phyloP scores from a whole-genome alignment of 2,329 filamentous ascomycete species.

The Fusarium fujikuroi region DNA sequence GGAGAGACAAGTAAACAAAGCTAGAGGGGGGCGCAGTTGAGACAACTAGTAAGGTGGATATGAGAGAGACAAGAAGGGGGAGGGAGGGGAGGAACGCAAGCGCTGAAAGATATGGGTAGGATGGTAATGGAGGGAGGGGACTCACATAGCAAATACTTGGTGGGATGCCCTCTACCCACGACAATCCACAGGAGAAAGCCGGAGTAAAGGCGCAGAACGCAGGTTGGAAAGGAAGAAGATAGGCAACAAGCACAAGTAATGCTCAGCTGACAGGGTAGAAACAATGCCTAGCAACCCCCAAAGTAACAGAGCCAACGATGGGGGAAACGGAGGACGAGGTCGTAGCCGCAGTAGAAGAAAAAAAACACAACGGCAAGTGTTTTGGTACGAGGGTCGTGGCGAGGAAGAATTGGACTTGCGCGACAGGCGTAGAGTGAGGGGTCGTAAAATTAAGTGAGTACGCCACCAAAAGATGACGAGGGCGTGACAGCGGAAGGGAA shows the following conservation, averaged over 20 bases:
- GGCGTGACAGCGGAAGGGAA: constrained; percentile 40
- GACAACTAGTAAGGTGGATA: constrained; percentile 24
- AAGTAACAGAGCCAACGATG: constrained; percentile 32
- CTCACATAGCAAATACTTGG: constrained; percentile 57
- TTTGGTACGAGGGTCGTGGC: constrained; percentile 42
- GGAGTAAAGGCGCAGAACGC: constrained; percentile 55
- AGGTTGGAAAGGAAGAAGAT: constrained; percentile 25
- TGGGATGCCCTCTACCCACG: constrained; percentile 57
- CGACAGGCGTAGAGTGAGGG: constrained; percentile 41
- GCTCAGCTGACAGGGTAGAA: constrained; percentile 32
- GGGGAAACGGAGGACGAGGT: constrained; percentile 39
- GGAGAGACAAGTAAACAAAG: constrained; percentile 33
- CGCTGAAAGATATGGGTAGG: constrained; percentile 29
- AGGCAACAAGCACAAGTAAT: constrained; percentile 26
- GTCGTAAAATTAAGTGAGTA: constrained; percentile 39
- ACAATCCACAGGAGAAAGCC: constrained; percentile 58
- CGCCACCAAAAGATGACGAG: constrained; percentile 43
- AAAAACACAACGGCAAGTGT: constrained; percentile 34
- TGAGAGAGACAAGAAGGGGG: constrained; percentile 28
- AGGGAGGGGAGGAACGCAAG: constrained; percentile 27
- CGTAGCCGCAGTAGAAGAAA: constrained; percentile 23
- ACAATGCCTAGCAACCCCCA: constrained; percentile 38
- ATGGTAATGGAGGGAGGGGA: constrained; percentile 41
- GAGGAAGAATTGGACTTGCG: constrained; percentile 44
- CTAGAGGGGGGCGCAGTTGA: constrained; percentile 33